phyloP scores from a whole-genome alignment of 768 basidiomycete species.

The Trametopsis cervina region DNA sequence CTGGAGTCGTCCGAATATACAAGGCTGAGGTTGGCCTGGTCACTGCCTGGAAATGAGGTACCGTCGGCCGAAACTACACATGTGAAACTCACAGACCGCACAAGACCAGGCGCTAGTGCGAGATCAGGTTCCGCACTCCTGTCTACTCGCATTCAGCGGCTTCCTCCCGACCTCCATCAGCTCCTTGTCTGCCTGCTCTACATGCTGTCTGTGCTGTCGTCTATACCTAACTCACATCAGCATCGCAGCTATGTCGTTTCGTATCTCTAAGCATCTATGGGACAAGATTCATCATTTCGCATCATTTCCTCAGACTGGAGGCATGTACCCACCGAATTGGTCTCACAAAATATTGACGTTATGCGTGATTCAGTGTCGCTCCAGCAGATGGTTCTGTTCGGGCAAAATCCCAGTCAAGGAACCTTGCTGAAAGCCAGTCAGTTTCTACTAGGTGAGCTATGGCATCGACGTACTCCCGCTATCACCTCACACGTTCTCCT shows the following conservation, averaged over 20 bases:
- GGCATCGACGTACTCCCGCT: background rate
- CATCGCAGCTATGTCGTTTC: conserved; percentile 43
- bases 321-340: conserved; percentile 32
- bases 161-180: conserved; percentile 3
- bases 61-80: conserved; percentile 11
- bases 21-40: conserved; percentile 6
- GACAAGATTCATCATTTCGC: conserved; percentile 89
- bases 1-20: too few species aligned
- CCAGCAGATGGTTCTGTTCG: conserved; percentile 97
- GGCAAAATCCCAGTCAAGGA: conserved; percentile 92
- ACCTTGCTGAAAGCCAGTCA: conserved; percentile 90
- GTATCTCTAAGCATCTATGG: conserved; percentile 76
- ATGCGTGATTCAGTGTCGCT: conserved; percentile 59
- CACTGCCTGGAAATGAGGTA: background rate
- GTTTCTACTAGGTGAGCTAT: conserved; percentile 67
- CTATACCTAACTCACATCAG: conserved; percentile 1
- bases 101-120: too few species aligned
- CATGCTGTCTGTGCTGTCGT: conserved; percentile 6
- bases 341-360: conserved; percentile 4
- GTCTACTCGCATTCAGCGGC: too few species aligned
- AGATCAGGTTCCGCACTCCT: too few species aligned
- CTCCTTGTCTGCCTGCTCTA: too few species aligned
- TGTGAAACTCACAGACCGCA: conserved; percentile 6
- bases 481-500: background rate
- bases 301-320: conserved; percentile 89